Evolutionary conservation across 2,329 filamentous ascomycete genomes (phyloP).

Genomic region (Aspergillus sp.): DNA sequence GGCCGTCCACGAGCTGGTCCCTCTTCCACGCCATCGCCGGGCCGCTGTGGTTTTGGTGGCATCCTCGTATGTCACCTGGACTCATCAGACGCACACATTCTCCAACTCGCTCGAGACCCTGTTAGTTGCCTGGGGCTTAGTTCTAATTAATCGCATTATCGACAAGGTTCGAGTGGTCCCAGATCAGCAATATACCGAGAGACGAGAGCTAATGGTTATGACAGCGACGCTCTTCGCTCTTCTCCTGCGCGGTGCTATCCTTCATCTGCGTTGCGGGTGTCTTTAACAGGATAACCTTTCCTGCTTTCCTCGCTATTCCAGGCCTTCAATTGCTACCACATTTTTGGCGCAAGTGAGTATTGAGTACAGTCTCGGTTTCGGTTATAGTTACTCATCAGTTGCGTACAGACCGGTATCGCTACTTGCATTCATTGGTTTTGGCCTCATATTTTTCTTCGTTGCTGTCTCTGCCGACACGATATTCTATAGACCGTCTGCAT

Average conservation of each 20-base stretch:
- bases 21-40: constrained; percentile 68
- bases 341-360: constrained; percentile 74
- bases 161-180: constrained; percentile 59
- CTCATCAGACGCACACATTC: constrained; percentile 96
- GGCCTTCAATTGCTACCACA: constrained; percentile 80
- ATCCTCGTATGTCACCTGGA: constrained; percentile 98
- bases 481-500: constrained; percentile 62
- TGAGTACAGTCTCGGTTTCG: neutral
- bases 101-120: constrained; percentile 96
- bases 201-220: constrained; percentile 13
- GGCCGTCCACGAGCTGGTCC: constrained; percentile 89
- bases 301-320: constrained; percentile 85
- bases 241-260: constrained; percentile 75
- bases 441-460: constrained; percentile 65
- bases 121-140: constrained; percentile 87
- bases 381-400: constrained; percentile 10
- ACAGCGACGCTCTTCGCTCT: constrained; percentile 71
- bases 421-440: constrained; percentile 63
- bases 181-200: neutral
- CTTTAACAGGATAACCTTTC: constrained; percentile 97
- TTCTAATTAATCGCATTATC: constrained; percentile 83
- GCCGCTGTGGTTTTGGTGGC: constrained; percentile 81
- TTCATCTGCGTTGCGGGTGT: constrained; percentile 80
- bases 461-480: constrained; percentile 81
- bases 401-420: constrained; percentile 57